Base-by-base conservation (phyloP, 768 basidiomycete genomes). In the Boletus sp. region DNA sequence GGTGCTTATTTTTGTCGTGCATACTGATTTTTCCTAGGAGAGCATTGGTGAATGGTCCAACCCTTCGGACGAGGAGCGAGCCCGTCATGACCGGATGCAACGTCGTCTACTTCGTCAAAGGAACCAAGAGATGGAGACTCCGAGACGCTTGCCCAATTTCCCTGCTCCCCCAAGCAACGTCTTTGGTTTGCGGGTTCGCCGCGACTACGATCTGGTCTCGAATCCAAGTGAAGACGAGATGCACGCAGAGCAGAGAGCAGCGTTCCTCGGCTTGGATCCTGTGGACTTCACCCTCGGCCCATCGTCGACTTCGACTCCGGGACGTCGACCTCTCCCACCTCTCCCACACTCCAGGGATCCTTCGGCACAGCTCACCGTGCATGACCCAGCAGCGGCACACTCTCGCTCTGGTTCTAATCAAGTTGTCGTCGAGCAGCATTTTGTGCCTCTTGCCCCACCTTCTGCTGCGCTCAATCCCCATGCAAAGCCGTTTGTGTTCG, bases 1-100 rank as follows among this genome's bases (percentile, higher is more conserved):
- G 2, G 29, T 14, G 14, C 21, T 39, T 49, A 57, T 54, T 53
- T 40, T 43, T 50, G 25, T 45, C 35, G 48, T 34, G 13, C 39
- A 45, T 56, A 19, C 40, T 53, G 30, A 59, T 53, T 40, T 57
- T 50, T 52, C 29, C 53, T 57, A 71, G 60, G 75, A 90, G 85
- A 91, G 88, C 61, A 85, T 90, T 46, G 90, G 89, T 27, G 90
- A 93, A 72, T 93, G 82, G 81, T 93, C 91, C 23, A 93, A 93
- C 64, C 91, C 91, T 17, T 93, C 91, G 25, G 91, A 93, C 64
- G 91, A 93, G 70, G 91, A 93, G 65, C 81, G 86, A 29, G 90
- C 87, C 4, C 82, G 90, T 21, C 84, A 84, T 57, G 72, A 78
- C 30, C 83, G 88, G 30, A 70, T 81, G 42, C 82, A 86, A 40